phyloP scores from a whole-genome alignment of 2,329 filamentous ascomycete genomes.

The Aspergillus tamarii region DNA sequence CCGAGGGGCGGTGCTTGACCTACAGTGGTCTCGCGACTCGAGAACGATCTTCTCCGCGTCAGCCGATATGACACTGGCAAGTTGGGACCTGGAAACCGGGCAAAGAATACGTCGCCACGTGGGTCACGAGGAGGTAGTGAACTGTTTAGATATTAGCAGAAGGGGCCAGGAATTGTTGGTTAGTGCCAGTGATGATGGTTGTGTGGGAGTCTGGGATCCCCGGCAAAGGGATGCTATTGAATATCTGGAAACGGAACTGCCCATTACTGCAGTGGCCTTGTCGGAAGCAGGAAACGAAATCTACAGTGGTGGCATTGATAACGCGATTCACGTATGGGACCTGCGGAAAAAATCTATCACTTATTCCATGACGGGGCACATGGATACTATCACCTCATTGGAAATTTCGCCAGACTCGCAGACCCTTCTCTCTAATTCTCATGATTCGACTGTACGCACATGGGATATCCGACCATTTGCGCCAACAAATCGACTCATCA shows the following conservation, averaged over 20 bases:
- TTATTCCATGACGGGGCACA: constrained; percentile 86
- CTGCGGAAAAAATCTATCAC: constrained; percentile 85
- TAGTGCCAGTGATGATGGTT: constrained; percentile 91
- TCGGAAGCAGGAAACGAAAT: constrained; percentile 94
- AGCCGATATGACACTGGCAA: constrained; percentile 88
- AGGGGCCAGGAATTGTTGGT: constrained; percentile 88
- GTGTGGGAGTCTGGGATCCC: constrained; percentile 94
- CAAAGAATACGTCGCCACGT: constrained; percentile 86
- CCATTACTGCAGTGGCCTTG: constrained; percentile 88
- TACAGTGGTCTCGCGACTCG: constrained; percentile 97
- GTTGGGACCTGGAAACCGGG: constrained; percentile 94
- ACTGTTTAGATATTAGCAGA: constrained; percentile 83
- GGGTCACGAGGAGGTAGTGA: constrained; percentile 95
- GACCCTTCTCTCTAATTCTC: constrained; percentile 84
- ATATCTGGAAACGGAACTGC: constrained; percentile 88
- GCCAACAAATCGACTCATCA: constrained; percentile 79
- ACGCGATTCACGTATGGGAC: constrained; percentile 97
- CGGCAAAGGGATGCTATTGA: constrained; percentile 85
- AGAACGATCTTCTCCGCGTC: constrained; percentile 88
- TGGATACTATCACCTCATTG: constrained; percentile 88
- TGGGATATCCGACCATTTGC: constrained; percentile 98
- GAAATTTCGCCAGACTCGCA: constrained; percentile 92
- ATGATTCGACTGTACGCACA: constrained; percentile 90
- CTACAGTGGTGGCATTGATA: constrained; percentile 93
- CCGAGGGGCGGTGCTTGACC: constrained; percentile 84